These are phyloP conservation scores for Scorias spongiosa DNA, from an alignment of 2,329 filamentous ascomycete genomes.

Conservation along the genomic window DNA sequence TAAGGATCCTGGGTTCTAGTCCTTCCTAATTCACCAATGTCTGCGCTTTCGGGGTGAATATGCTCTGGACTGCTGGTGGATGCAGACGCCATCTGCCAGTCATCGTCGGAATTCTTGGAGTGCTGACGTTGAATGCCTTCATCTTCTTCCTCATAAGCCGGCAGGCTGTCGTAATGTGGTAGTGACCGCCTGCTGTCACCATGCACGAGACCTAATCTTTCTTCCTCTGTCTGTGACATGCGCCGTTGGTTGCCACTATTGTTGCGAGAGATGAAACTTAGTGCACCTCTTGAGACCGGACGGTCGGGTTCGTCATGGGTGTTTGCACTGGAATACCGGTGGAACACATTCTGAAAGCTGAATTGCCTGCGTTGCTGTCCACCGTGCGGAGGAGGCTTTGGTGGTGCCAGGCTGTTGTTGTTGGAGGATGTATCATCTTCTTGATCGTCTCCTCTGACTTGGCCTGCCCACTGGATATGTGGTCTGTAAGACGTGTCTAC, in stretches of 20 bases:
- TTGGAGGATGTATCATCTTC: slow-evolving; percentile 25
- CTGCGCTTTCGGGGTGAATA: background rate
- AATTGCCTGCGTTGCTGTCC: slow-evolving; percentile 62
- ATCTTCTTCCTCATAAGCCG: slow-evolving; percentile 4
- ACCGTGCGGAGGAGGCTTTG: slow-evolving; percentile 41
- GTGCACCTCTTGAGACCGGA: slow-evolving; percentile 19
- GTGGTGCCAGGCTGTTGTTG: slow-evolving; percentile 34
- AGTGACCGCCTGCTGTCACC: slow-evolving; percentile 14
- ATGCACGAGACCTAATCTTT: slow-evolving; percentile 22
- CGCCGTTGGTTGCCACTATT: slow-evolving; percentile 8
- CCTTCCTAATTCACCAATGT: background rate
- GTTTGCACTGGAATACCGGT: slow-evolving; percentile 21
- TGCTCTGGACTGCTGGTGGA: background rate
- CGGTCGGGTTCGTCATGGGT: slow-evolving; percentile 7
- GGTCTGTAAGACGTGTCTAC: slow-evolving; percentile 34
- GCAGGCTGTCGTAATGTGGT: slow-evolving; percentile 4
- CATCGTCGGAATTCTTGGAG: background rate
- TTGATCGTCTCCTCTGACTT: slow-evolving; percentile 17
- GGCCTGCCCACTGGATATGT: slow-evolving; percentile 35
- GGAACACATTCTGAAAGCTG: slow-evolving; percentile 79
- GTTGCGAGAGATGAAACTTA: slow-evolving; percentile 17
- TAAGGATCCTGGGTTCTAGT: slow-evolving; percentile 4
- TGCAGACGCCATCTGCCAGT: background rate
- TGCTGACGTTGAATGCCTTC: background rate
- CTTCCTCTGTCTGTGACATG: slow-evolving; percentile 20